These are phyloP conservation scores for Colletotrichum melonis DNA, from an alignment of 2,329 filamentous ascomycete species.

Conservation along the genomic window DNA sequence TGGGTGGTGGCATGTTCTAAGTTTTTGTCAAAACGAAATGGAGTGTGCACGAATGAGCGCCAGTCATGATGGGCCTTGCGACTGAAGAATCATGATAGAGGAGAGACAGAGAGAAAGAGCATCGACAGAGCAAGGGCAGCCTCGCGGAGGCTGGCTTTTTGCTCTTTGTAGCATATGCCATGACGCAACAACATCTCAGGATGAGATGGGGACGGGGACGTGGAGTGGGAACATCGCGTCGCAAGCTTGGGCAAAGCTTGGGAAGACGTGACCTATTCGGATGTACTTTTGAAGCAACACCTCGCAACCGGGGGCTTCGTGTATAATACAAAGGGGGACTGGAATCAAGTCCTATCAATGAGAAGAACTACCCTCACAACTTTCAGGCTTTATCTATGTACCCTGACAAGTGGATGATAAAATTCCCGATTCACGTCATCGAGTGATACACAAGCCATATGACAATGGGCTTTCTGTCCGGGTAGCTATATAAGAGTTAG, in stretches of 20 bases:
- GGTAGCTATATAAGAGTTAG: no score
- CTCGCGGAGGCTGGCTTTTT: background rate
- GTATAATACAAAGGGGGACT: slow-evolving; percentile 7
- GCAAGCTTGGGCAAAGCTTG: background rate
- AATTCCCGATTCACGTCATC: background rate
- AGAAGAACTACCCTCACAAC: slow-evolving; percentile 3
- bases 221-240: background rate
- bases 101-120: background rate
- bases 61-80: background rate
- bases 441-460: background rate
- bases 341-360: background rate
- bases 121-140: background rate
- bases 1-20: slow-evolving; percentile 61
- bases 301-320: slow-evolving; percentile 3
- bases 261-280: background rate
- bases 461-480: no score
- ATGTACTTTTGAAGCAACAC: slow-evolving; percentile 7
- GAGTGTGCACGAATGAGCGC: background rate
- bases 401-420: background rate
- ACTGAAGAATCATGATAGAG: background rate
- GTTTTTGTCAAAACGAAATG: background rate
- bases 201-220: background rate
- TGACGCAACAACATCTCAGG: background rate
- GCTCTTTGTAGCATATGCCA: background rate
- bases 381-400: background rate